These are phyloP conservation scores for Kwoniella mangroviensis DNA, from an alignment of 768 basidiomycete genomes.

Conservation along the genomic window DNA sequence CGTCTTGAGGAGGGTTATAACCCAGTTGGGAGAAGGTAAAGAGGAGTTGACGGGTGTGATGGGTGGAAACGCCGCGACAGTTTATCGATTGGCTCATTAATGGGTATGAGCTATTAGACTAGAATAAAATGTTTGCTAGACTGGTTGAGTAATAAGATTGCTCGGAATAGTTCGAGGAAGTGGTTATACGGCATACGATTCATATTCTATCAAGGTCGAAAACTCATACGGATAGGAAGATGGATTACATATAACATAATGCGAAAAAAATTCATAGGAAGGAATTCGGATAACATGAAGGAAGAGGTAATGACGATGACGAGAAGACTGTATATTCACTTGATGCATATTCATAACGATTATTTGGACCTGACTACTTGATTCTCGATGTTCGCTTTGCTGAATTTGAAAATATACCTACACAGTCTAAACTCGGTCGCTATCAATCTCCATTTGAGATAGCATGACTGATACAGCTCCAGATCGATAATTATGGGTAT, in stretches of 20 bases:
- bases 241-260: neutral
- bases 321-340: neutral
- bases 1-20: slow-evolving; percentile 30
- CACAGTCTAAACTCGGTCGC: no score
- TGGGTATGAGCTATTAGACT: no score
- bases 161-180: no score
- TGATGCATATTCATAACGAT: slow-evolving; percentile 8
- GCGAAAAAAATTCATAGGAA: neutral
- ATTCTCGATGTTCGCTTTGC: no score
- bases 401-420: no score
- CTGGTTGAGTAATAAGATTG: no score
- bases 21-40: slow-evolving; percentile 42
- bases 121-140: no score
- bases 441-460: no score
- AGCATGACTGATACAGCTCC: no score
- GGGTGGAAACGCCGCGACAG: slow-evolving; percentile 37
- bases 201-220: no score
- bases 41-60: slow-evolving; percentile 43
- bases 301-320: slow-evolving; percentile 6
- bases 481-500: no score
- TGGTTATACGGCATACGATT: no score
- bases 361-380: neutral
- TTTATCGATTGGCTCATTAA: slow-evolving; percentile 30
- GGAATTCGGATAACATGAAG: neutral
- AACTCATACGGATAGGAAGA: neutral